These are phyloP conservation scores for Ilyonectria mors-panacis DNA, from an alignment of 2,329 filamentous ascomycete species.

Conservation along the genomic window DNA sequence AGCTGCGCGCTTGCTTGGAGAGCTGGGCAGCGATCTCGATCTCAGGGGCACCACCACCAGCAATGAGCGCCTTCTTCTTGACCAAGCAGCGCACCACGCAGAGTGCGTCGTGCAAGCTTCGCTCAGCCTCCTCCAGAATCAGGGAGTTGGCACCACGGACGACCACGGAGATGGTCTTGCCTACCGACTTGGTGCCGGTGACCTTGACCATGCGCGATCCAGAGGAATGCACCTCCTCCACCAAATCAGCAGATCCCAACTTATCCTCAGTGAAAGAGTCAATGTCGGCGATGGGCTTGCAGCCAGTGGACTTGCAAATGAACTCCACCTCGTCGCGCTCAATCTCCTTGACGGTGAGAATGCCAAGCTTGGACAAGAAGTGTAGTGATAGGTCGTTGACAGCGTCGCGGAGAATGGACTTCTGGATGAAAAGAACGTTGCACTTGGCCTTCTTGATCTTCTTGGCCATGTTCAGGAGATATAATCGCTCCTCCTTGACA, in stretches of 20 bases:
- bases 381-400: constrained; percentile 98
- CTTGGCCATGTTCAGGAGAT: constrained; percentile 98
- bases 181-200: constrained; percentile 86
- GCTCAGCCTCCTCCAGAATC: constrained; percentile 97
- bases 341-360: constrained; percentile 96
- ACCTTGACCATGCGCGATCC: constrained; percentile 96
- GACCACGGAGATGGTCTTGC: constrained; percentile 94
- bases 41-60: constrained; percentile 95
- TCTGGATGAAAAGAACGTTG: constrained; percentile 98
- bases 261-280: constrained; percentile 99
- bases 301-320: constrained; percentile 98
- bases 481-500: constrained; percentile 97
- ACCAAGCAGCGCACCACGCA: constrained; percentile 98
- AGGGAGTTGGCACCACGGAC: constrained; percentile 94
- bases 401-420: constrained; percentile 96
- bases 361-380: constrained; percentile 97
- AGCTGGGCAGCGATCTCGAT: constrained; percentile 95
- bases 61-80: constrained; percentile 99
- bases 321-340: constrained; percentile 99
- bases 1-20: constrained; percentile 83
- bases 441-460: constrained; percentile 99
- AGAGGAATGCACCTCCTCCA: constrained; percentile 91
- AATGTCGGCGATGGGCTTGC: constrained; percentile 98
- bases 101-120: constrained; percentile 95
- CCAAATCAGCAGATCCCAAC: constrained; percentile 91